Base-by-base conservation (phyloP, 345 rosid species). In the Camelina laxa region DNA sequence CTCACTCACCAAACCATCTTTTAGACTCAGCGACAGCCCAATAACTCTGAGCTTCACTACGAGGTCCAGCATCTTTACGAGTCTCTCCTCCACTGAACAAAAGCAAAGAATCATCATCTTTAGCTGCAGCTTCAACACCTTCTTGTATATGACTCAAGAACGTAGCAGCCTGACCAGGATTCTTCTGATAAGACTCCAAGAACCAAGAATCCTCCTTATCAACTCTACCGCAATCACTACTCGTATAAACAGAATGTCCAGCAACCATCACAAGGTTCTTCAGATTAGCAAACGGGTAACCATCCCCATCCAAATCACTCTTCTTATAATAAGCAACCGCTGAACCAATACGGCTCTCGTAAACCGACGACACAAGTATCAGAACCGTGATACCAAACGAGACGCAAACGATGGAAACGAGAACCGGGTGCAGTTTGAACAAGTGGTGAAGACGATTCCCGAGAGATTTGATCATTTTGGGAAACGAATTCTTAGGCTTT, bases 21-120 rank as follows among this genome's bases (percentile, higher is more conserved):
- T 89, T 82, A 13, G 93, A 87, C 75, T 95, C 99, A 64, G 97
- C 97, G 75, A 90, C 96, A 73, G 91, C 64, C 99, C 99, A 95
- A 74, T 92, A 95, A 80, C 99, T 92, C 91, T 92, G 99, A 15
- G 93, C 99, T 85, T 95, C 99, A 54, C 99, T 92, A 8, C 89
- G 88, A 35, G 99, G 99, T 44, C 99, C 99, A 0, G 99, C 99
- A 41, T 90, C 91, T 80, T 87, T 92, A 60, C 97, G 82, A 41
- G 99, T 95, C 84, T 95, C 96, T 67, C 99, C 99, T 24, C 99
- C 99, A 56, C 99, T 95, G 63, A 95, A 90, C 49, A 95, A 80
- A 75, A 95, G 99, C 89, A 95, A 78, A 76, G 99, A 85, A 41
- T 62, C 79, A 13, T 85, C 84, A 65, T 95, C 97, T 80, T 77